Percentiles rank a stretch among this genome's conserved stretches.
phyloP scores from a whole-genome alignment of 441 rosid species.

The Populus tomentosa region DNA sequence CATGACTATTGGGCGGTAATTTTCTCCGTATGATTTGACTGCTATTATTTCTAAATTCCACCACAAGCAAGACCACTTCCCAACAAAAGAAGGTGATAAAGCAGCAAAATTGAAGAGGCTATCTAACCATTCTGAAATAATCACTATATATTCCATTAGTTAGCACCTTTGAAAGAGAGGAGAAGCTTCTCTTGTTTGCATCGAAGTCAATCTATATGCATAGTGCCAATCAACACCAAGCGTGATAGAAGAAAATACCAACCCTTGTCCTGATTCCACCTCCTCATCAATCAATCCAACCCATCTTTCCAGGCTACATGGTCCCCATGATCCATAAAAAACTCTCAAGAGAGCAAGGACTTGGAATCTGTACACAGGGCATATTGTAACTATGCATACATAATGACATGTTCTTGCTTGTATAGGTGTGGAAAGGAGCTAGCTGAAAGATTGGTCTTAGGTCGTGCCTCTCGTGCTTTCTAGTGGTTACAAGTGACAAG shows the following conservation, averaged over 20 bases:
- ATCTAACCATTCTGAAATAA: neutral
- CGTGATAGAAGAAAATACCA: constrained; percentile 4
- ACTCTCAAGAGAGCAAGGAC: neutral
- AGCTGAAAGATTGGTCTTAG: constrained; percentile 1
- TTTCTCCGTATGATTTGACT: neutral
- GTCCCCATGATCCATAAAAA: constrained; percentile 23
- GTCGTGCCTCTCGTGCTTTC: constrained; percentile 11
- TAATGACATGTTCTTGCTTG: neutral
- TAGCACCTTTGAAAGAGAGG: constrained; percentile 3
- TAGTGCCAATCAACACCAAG: constrained; percentile 11
- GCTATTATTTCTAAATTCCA: neutral
- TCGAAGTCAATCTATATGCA: constrained; percentile 7
- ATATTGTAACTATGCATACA: no score
- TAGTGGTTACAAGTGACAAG: constrained; percentile 15
- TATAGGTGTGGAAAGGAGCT: constrained; percentile 1
- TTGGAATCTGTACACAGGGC: neutral
- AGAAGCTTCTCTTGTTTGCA: constrained; percentile 7
- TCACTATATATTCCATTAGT: constrained; percentile 10
- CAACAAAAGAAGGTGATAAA: no score
- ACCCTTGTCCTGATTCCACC: constrained; percentile 12
- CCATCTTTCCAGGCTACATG: neutral
- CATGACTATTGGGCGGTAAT: no score
- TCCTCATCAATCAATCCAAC: neutral
- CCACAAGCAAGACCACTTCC: neutral
- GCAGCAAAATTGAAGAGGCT: neutral